Evolutionary conservation across 2,329 filamentous ascomycete species (phyloP).

Genomic region (Exophiala sideris): DNA sequence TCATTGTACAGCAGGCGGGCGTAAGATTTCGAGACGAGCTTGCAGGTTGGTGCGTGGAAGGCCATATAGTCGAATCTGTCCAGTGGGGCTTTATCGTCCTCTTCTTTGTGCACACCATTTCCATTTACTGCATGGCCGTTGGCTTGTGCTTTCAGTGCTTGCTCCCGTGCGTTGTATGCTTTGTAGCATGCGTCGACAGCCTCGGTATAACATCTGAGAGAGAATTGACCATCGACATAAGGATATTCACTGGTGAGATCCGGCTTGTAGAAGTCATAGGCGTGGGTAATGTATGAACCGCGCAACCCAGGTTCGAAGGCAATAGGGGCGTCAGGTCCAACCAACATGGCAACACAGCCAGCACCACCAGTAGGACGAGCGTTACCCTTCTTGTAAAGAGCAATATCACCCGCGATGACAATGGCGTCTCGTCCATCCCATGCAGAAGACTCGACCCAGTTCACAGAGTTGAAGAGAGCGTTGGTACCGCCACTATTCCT

Average conservation of each 20-base stretch:
- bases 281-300: conserved; percentile 76
- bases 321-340: conserved; percentile 74
- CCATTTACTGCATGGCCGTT: conserved; percentile 42
- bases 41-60: conserved; percentile 85
- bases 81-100: conserved; percentile 58
- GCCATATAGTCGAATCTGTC: conserved; percentile 80
- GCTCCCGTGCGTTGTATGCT: conserved; percentile 73
- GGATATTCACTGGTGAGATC: conserved; percentile 85
- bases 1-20: conserved; percentile 82
- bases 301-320: conserved; percentile 75
- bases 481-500: conserved; percentile 65
- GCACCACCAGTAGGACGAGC: conserved; percentile 78
- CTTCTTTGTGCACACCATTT: conserved; percentile 43
- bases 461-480: conserved; percentile 75
- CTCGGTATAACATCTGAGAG: conserved; percentile 75
- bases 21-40: conserved; percentile 81
- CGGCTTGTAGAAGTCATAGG: conserved; percentile 89
- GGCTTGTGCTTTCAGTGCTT: conserved; percentile 49
- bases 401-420: conserved; percentile 78
- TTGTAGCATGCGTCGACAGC: conserved; percentile 78
- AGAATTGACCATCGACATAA: conserved; percentile 80
- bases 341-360: conserved; percentile 72
- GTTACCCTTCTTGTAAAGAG: conserved; percentile 78
- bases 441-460: conserved; percentile 82
- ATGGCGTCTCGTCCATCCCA: conserved; percentile 83